Conservation (phyloP, 2,329 filamentous ascomycete species). For the Trichothecium sympodiale region DNA sequence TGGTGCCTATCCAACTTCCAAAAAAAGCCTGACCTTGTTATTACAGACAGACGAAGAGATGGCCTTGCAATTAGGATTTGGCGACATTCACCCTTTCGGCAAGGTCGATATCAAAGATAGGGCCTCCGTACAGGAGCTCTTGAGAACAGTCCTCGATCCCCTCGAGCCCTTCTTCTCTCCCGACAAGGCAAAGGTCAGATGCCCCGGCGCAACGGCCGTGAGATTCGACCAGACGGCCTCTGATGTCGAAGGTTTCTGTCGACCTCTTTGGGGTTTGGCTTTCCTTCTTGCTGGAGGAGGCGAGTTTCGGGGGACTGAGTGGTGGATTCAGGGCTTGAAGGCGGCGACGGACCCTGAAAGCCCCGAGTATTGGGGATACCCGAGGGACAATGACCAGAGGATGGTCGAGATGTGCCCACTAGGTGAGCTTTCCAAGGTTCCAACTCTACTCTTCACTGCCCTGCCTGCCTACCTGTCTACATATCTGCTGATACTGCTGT, state of each 20-base stretch:
- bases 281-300: constrained; percentile 59
- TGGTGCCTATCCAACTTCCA: too few relatives aligned
- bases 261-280: constrained; percentile 66
- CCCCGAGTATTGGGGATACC: constrained; percentile 67
- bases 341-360: constrained; percentile 59
- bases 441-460: too few relatives aligned
- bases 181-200: constrained; percentile 50
- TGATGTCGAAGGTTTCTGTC: constrained; percentile 65
- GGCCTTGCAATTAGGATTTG: constrained; percentile 33
- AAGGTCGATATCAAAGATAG: constrained; percentile 37
- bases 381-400: constrained; percentile 65
- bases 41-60: not conserved
- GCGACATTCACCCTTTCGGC: constrained; percentile 43
- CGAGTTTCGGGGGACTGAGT: constrained; percentile 49
- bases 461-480: too few relatives aligned
- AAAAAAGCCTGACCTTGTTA: too few relatives aligned
- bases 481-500: too few relatives aligned
- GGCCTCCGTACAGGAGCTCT: constrained; percentile 47
- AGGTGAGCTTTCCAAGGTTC: constrained; percentile 27
- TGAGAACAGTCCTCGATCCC: constrained; percentile 56
- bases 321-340: constrained; percentile 57
- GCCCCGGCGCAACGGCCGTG: constrained; percentile 59
- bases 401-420: constrained; percentile 82
- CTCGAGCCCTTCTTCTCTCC: constrained; percentile 63
- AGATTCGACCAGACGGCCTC: constrained; percentile 68